phyloP scores from a whole-genome alignment of 2,329 filamentous ascomycete genomes.

The Scolecobasidium constrictum region DNA sequence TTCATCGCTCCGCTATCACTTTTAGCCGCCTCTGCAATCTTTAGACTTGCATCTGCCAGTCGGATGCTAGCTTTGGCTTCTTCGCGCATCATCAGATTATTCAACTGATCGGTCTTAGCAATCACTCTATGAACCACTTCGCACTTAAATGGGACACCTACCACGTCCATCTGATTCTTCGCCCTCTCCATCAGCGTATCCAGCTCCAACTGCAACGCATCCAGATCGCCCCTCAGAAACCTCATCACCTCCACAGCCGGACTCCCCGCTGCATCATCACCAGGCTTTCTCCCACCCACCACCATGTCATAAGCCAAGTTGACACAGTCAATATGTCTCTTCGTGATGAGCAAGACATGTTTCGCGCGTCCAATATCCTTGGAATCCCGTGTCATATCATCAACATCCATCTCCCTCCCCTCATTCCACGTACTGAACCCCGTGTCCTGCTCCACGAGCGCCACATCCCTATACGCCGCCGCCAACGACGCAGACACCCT shows the following conservation, averaged over 20 bases:
- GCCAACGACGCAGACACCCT: background rate
- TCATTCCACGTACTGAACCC: background rate
- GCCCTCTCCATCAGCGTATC: background rate
- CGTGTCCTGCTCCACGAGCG: background rate
- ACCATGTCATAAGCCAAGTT: background rate
- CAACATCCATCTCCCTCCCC: background rate
- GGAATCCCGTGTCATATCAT: background rate
- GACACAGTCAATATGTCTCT: background rate
- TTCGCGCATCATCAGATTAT: conserved; percentile 2
- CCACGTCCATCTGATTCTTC: background rate
- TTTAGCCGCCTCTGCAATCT: conserved; percentile 2
- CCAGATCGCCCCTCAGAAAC: background rate
- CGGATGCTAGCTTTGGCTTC: conserved; percentile 3
- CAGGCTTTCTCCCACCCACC: background rate
- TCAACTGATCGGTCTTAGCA: conserved; percentile 1
- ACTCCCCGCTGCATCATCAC: background rate
- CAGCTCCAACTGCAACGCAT: background rate
- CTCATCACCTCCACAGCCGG: background rate
- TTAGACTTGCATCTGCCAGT: background rate
- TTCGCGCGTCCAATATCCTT: background rate
- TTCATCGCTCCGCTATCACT: conserved; percentile 11
- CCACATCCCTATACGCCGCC: background rate
- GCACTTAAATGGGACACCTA: too few relatives aligned
- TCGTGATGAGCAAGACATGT: background rate
- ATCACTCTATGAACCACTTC: too few relatives aligned